Base-by-base conservation (phyloP, 2,329 filamentous ascomycete genomes). In the Coniochaeta ligniaria region DNA sequence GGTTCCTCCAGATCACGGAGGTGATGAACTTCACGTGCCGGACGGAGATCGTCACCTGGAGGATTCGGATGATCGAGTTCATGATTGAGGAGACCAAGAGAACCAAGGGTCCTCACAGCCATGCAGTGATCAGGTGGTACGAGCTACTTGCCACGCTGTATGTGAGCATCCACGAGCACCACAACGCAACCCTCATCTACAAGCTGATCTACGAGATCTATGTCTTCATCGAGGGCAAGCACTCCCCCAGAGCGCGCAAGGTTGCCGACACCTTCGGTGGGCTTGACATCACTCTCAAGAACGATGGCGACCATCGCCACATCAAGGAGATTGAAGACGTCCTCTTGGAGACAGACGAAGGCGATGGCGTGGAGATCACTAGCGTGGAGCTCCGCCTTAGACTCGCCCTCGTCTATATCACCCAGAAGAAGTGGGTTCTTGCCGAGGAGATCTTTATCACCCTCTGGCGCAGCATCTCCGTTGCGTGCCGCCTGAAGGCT, bases 361-460 rank as follows among this genome's bases (percentile, higher is more conserved):
- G 65, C 0, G 73, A 75, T 41, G 70, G 72, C 24, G 63, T 74
- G 33, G 71, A 75, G 16, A 66, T 71, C 17, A 66, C 71, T 1
- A 70, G 71, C 58, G 68, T 76, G 28, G 66, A 66, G 1, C 70
- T 75, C 60, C 68, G 75, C 50, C 67, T 76, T 20, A 68, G 68
- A 12, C 68, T 76, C 1, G 74, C 74, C 0, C 61, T 66, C 20
- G 68, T 70, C 0, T 77, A 76, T 57, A 69, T 73, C 60, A 66
- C 66, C 5, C 68, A 70, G 11, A 64, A 69, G 24, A 67, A 74
- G 60, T 67, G 68, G 58, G 65, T 70, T 54, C 67, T 72, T 6
- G 74, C 75, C 0, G 75, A 77, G 66, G 71, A 71, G 22, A 68
- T 76, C 7, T 77, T 75, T 60, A 69, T 76, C 58, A 70, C 68